Evolutionary conservation across 2,329 filamentous ascomycete species (phyloP).

Genomic region (Uncinocarpus reesii): DNA sequence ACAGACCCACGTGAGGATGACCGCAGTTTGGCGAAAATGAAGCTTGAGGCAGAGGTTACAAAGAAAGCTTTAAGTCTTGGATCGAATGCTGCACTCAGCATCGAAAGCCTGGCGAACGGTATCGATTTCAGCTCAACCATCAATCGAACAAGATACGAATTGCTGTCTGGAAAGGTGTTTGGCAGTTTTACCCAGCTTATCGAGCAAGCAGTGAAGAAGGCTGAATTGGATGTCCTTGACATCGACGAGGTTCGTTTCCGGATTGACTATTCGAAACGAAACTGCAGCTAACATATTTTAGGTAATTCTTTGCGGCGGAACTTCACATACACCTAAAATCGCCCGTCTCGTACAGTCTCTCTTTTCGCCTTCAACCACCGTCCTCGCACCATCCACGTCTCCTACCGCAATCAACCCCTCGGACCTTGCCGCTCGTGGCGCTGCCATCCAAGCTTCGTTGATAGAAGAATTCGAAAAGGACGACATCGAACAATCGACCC

Average conservation of each 20-base stretch:
- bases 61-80: conserved; percentile 89
- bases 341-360: conserved; percentile 66
- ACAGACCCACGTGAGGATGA: conserved; percentile 74
- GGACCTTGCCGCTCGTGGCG: conserved; percentile 77
- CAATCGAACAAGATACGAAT: conserved; percentile 88
- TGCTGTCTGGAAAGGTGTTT: conserved; percentile 76
- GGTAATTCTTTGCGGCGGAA: conserved; percentile 84
- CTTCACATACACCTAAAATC: conserved; percentile 86
- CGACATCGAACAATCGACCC: conserved; percentile 91
- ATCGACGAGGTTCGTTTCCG: conserved; percentile 56
- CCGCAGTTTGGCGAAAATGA: conserved; percentile 79
- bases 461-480: conserved; percentile 89
- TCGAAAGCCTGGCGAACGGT: conserved; percentile 81
- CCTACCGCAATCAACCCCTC: conserved; percentile 80
- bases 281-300: conserved; percentile 18
- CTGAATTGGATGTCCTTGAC: conserved; percentile 80
- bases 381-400: conserved; percentile 74
- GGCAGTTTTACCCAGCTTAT: conserved; percentile 78
- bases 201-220: conserved; percentile 79
- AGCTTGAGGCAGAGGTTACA: conserved; percentile 77
- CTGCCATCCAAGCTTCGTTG: conserved; percentile 87
- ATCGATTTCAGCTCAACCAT: conserved; percentile 85
- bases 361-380: conserved; percentile 68
- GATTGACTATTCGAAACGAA: conserved; percentile 4
- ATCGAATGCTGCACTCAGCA: conserved; percentile 78